A percentile compares a stretch with the other conserved stretches of the same genome.
These are phyloP conservation scores for Diutina catenulata DNA, from an alignment of 1,139 yeast species.

Conservation along the genomic window DNA sequence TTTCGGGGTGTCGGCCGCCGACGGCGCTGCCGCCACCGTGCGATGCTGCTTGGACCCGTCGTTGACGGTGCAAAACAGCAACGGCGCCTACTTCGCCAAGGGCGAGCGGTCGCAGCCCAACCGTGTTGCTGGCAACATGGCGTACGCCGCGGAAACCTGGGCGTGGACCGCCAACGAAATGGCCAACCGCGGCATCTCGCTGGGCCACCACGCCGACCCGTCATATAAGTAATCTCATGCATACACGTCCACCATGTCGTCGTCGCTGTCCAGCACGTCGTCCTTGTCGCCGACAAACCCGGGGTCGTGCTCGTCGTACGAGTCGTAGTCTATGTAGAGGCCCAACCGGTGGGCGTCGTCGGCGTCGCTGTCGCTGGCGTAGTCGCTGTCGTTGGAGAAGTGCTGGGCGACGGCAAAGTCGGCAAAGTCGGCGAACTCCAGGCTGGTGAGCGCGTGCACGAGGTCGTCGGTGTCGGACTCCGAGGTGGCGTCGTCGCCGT, in stretches of 20 bases:
- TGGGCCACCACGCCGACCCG: neutral
- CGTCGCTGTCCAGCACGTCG: neutral
- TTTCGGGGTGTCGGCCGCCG: constrained; percentile 61
- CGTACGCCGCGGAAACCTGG: constrained; percentile 65
- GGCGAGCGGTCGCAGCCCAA: constrained; percentile 49
- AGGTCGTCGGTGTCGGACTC: constrained; percentile 9
- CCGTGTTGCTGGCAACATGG: constrained; percentile 43
- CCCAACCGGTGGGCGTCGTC: neutral
- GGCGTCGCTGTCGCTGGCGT: constrained; percentile 9
- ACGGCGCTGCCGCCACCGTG: constrained; percentile 59
- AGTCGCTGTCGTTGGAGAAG: constrained; percentile 12
- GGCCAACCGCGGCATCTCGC: constrained; percentile 29
- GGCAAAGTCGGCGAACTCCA: constrained; percentile 10
- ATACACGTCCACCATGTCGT: neutral
- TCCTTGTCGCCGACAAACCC: neutral
- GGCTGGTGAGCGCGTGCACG: constrained; percentile 7
- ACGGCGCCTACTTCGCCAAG: constrained; percentile 56
- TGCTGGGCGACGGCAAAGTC: constrained; percentile 7
- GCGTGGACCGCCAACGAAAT: constrained; percentile 69
- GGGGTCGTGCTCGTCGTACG: neutral
- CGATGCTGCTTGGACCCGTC: constrained; percentile 50
- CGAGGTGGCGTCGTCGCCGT: neutral
- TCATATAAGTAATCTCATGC: neutral
- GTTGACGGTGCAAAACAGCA: constrained; percentile 40
- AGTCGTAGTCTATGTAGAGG: constrained; percentile 3